Base-by-base conservation (phyloP, 306 rosid genomes). In the Comarum palustre region DNA sequence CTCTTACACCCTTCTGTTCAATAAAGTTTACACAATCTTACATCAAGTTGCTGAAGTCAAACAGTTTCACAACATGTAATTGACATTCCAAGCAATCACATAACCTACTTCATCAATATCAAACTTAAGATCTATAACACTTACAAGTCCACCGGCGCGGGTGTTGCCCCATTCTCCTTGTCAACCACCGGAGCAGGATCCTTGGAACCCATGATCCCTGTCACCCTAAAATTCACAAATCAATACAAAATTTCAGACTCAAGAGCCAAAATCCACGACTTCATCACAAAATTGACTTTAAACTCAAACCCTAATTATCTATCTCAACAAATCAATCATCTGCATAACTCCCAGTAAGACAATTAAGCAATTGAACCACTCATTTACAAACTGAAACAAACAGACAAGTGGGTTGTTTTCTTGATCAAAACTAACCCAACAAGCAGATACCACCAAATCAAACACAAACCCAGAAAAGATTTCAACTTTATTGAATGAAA, bases 161-260 rank as follows among this genome's bases (percentile, higher is more conserved):
- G 84, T 61, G 34, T 50, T 31, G 69, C 79, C 74, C 6, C 73
- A 70, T 81, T 80, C 45, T 42, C 67, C 69, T 60, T 42, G 67
- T 72, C 82, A 80, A 54, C 83, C 85, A 71, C 46, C 12, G 87
- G 85, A 68, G 75, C 76, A 58, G 76, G 75, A 71, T 79, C 85
- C 73, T 78, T 88, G 9, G 95, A 88, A 68, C 85, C 88, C 88
- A 87, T 90, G 32, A 69, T 65, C 59, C n/a, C 25, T 17, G 52
- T 73, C 68, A 45, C 43, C 82, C 84, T 79, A 48, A 17, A 80
- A 69, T 1, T 22, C 42, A 63, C 41, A 70, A 68, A 71, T 43
- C 20, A 46, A 81, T 19, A 48, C 38, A 16, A 29, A 38, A 72
- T 8, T 73, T 72, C 71, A 71, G 79, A 63, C 46, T 41, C 31